Conservation (phyloP, 2,329 filamentous ascomycete species). For the Elsinoe necatrix region DNA sequence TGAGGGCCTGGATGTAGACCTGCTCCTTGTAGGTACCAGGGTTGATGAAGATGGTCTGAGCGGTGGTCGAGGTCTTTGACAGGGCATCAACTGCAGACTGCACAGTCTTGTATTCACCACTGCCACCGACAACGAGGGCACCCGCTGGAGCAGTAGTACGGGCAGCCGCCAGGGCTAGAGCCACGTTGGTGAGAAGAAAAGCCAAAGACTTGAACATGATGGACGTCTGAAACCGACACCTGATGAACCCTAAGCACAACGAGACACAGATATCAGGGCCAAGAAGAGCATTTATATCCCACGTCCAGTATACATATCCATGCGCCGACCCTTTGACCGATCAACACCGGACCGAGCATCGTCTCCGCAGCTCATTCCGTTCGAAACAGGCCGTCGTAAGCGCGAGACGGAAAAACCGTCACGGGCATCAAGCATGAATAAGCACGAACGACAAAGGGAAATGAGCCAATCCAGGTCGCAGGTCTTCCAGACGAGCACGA, state of each 20-base stretch:
- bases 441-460: background rate
- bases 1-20: conserved; percentile 44
- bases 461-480: background rate
- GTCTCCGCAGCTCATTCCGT: conserved; percentile 10
- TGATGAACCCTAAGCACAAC: background rate
- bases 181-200: conserved; percentile 18
- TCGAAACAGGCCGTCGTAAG: background rate
- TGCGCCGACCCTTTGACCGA: background rate
- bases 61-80: conserved; percentile 41
- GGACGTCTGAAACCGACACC: background rate
- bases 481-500: background rate
- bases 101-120: conserved; percentile 41
- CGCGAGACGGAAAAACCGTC: conserved; percentile 4
- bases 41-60: conserved; percentile 55
- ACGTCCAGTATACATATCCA: background rate
- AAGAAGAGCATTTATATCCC: background rate
- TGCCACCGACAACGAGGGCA: conserved; percentile 42
- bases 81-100: conserved; percentile 52
- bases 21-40: conserved; percentile 54
- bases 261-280: background rate
- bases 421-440: background rate
- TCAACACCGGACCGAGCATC: conserved; percentile 8
- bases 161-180: conserved; percentile 24
- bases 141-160: conserved; percentile 43
- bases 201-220: conserved; percentile 17